These are phyloP conservation scores for Ophiostoma quercus DNA, from an alignment of 2,329 filamentous ascomycete species.

Conservation along the genomic window DNA sequence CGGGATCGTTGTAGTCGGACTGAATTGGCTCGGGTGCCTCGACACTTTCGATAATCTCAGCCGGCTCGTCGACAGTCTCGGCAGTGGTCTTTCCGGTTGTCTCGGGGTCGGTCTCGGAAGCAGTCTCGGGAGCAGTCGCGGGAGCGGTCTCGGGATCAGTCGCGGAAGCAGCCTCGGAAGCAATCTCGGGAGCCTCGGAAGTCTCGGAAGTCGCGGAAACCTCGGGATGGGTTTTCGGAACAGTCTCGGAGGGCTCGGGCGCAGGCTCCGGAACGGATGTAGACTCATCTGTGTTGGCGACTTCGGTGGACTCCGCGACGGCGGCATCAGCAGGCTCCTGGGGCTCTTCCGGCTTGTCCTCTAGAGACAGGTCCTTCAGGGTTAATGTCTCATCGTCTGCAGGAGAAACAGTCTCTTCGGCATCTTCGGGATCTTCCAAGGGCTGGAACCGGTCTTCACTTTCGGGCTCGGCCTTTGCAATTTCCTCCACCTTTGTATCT, in stretches of 20 bases:
- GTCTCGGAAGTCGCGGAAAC: not conserved
- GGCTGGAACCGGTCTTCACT: not conserved
- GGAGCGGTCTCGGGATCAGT: not conserved
- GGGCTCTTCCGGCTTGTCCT: not conserved
- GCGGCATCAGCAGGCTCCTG: not conserved
- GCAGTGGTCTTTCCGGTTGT: not conserved
- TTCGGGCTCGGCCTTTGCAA: not conserved
- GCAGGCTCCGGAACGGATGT: not conserved
- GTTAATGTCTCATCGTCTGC: slow-evolving; percentile 29
- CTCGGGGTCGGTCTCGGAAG: not conserved
- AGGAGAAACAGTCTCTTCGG: not conserved
- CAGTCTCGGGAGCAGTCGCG: not conserved
- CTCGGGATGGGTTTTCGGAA: too few species aligned
- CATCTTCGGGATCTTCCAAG: not conserved
- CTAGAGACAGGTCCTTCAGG: slow-evolving; percentile 26
- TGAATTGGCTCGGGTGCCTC: not conserved
- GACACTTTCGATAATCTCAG: not conserved
- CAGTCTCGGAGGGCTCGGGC: not conserved
- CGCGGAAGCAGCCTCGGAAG: not conserved
- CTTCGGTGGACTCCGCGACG: not conserved
- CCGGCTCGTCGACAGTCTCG: not conserved
- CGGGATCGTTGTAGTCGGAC: slow-evolving; percentile 43
- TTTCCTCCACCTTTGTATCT: not conserved
- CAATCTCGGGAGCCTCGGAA: not conserved
- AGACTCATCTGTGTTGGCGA: not conserved